A percentile compares a stretch with the other conserved stretches of the same genome.
Conservation (phyloP, 805 yeast species). For the Myxozyma udenii region DNA sequence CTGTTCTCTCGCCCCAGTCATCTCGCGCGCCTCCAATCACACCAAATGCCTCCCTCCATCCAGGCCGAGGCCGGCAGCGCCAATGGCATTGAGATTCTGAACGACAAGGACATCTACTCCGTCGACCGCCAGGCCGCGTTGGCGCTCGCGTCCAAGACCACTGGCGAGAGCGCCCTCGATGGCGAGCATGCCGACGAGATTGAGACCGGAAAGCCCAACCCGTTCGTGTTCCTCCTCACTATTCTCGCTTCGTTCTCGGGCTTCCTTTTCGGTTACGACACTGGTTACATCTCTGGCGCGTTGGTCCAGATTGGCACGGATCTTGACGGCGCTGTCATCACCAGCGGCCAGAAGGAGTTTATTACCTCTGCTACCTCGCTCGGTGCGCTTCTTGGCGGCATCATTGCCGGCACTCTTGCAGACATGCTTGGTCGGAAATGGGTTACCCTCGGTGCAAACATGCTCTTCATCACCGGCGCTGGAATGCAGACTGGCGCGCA, state of each 20-base stretch:
- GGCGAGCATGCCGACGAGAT: slow-evolving; percentile 25
- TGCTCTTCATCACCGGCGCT: slow-evolving; percentile 81
- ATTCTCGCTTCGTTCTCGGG: slow-evolving; percentile 78
- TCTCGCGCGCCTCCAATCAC: too few relatives aligned
- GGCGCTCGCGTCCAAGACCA: background rate
- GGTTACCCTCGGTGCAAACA: slow-evolving; percentile 76
- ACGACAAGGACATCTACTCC: too few relatives aligned
- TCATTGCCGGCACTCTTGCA: slow-evolving; percentile 76
- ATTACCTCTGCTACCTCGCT: slow-evolving; percentile 93
- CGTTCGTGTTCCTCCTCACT: slow-evolving; percentile 32
- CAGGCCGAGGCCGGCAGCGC: too few relatives aligned
- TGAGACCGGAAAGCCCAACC: slow-evolving; percentile 27
- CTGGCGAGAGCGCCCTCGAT: background rate
- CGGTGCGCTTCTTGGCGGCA: slow-evolving; percentile 82
- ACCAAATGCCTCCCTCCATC: too few relatives aligned
- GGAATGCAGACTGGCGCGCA: slow-evolving; percentile 77
- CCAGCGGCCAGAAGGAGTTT: slow-evolving; percentile 79
- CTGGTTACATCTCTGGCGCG: slow-evolving; percentile 94
- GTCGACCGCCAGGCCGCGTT: background rate
- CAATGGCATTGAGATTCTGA: too few relatives aligned
- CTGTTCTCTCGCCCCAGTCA: too few relatives aligned
- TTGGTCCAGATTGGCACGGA: slow-evolving; percentile 81
- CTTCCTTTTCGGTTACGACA: slow-evolving; percentile 95
- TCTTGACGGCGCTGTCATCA: slow-evolving; percentile 53
- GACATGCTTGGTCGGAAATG: slow-evolving; percentile 83